Percentiles rank a stretch among this genome's conserved stretches.
Evolutionary conservation across 148 eudicot species (phyloP).

Genomic region (Chenopodium quinoa): DNA sequence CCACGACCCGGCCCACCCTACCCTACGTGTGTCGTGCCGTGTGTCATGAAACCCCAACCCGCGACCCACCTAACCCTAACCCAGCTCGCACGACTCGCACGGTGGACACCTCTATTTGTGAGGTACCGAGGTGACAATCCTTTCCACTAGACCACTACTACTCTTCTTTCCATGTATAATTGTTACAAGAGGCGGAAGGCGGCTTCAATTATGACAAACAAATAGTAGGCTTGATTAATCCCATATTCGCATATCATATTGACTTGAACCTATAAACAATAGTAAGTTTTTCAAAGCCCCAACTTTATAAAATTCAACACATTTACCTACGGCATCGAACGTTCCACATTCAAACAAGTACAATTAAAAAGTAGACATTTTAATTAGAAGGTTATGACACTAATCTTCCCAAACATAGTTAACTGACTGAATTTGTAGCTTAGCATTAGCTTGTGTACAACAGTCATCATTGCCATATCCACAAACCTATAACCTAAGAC

Average conservation of each 20-base stretch:
- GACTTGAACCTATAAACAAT: neutral
- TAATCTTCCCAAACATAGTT: neutral
- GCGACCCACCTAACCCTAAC: too few species aligned
- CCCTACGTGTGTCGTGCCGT: too few species aligned
- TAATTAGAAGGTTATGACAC: neutral
- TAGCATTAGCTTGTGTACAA: neutral
- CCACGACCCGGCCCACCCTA: too few species aligned
- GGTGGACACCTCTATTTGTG: too few species aligned
- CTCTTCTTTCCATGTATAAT: neutral
- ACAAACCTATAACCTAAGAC: constrained; percentile 12
- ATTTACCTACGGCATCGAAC: neutral
- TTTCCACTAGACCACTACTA: neutral
- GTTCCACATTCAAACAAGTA: neutral
- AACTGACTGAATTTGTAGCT: neutral
- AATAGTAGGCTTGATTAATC: neutral
- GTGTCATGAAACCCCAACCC: too few species aligned
- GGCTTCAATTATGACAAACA: neutral
- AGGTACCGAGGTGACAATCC: too few species aligned
- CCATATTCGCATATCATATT: neutral
- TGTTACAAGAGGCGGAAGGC: neutral
- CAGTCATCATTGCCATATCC: neutral
- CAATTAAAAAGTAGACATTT: neutral
- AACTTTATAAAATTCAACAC: neutral
- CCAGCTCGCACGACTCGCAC: too few species aligned
- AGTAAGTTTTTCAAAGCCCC: neutral